Conservation (phyloP, 2,329 filamentous ascomycete genomes). For the Phyllosticta ampelicida region DNA sequence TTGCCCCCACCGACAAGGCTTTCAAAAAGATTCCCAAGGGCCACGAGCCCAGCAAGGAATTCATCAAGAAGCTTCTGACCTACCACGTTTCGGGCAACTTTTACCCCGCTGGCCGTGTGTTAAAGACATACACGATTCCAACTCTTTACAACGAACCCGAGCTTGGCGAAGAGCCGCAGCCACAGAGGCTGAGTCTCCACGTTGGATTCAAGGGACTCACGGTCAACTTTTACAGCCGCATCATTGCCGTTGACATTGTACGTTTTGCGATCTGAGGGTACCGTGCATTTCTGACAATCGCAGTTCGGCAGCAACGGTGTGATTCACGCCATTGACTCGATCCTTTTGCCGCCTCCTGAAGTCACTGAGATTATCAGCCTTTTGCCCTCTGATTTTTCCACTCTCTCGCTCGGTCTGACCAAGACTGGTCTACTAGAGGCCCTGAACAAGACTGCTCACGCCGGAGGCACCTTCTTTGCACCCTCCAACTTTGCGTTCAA, state of each 20-base stretch:
- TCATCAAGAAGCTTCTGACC: constrained; percentile 55
- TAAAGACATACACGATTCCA: constrained; percentile 63
- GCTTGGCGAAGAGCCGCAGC: constrained; percentile 49
- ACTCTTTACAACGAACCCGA: constrained; percentile 49
- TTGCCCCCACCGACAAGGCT: constrained; percentile 66
- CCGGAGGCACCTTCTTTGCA: constrained; percentile 68
- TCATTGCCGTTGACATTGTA: constrained; percentile 62
- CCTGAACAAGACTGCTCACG: constrained; percentile 42
- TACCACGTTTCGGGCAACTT: constrained; percentile 66
- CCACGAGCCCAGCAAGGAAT: constrained; percentile 56
- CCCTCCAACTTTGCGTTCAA: constrained; percentile 73
- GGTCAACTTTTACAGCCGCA: constrained; percentile 66
- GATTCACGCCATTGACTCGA: constrained; percentile 63
- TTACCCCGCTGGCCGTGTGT: constrained; percentile 55
- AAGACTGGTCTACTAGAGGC: constrained; percentile 61
- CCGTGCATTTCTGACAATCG: background rate
- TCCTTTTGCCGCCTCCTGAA: constrained; percentile 66
- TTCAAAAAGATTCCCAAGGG: constrained; percentile 55
- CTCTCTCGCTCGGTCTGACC: constrained; percentile 60
- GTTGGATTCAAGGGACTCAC: constrained; percentile 52
- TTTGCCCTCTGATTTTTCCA: constrained; percentile 64
- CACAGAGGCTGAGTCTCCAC: constrained; percentile 62
- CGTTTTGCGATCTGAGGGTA: constrained; percentile 16
- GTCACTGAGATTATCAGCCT: constrained; percentile 53
- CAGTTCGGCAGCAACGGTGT: constrained; percentile 67